These are phyloP conservation scores for Chaetomiaceae sp. DNA, from an alignment of 2,329 filamentous ascomycete species.

Conservation along the genomic window DNA sequence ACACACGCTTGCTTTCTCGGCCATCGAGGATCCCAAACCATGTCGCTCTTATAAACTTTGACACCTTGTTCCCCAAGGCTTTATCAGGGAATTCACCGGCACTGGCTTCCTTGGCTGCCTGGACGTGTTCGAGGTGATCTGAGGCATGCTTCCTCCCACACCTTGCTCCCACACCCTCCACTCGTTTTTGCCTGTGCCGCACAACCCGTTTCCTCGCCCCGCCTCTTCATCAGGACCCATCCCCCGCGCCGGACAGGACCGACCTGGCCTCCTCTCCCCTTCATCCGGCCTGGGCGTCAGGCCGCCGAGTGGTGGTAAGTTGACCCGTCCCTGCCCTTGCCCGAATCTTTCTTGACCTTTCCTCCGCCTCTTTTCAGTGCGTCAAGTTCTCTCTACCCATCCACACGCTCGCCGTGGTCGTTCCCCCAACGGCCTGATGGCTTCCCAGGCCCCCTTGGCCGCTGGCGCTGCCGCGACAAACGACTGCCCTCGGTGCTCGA, in stretches of 20 bases:
- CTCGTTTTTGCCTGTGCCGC: not conserved
- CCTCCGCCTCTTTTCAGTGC: too few species aligned
- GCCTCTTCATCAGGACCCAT: constrained; percentile 3
- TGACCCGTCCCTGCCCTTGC: not conserved
- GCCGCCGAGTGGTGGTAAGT: not conserved
- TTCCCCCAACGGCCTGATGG: constrained; percentile 11
- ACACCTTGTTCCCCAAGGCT: constrained; percentile 12
- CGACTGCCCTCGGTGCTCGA: constrained; percentile 27
- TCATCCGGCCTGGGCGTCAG: not conserved
- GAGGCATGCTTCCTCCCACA: constrained; percentile 7
- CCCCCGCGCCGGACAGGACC: not conserved
- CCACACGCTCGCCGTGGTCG: not conserved
- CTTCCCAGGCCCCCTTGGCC: constrained; percentile 9
- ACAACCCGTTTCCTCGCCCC: not conserved
- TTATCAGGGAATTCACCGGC: not conserved
- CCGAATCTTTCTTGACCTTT: not conserved
- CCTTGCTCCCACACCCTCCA: not conserved
- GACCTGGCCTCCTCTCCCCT: not conserved
- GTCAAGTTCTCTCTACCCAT: not conserved
- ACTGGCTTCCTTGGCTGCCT: constrained; percentile 13
- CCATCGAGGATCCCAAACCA: not conserved
- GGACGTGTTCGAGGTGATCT: not conserved
- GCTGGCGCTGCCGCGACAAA: constrained; percentile 12
- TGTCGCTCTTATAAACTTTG: constrained; percentile 9
- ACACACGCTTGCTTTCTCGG: not conserved